phyloP scores from a whole-genome alignment of 441 rosid species.

The Pelargonium cotyledonis region DNA sequence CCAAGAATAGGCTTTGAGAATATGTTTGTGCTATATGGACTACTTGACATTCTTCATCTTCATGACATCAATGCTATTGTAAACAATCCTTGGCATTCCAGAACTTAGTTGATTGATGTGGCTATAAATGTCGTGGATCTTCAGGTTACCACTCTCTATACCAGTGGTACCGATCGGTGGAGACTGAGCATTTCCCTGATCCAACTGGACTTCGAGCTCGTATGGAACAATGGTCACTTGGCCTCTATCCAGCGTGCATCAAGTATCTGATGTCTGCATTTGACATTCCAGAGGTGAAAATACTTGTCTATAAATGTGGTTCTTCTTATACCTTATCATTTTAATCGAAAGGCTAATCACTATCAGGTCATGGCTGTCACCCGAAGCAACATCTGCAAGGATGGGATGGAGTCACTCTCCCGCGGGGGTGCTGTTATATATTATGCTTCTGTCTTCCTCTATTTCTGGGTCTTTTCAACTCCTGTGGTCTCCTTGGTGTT shows the following conservation, averaged over 20 bases:
- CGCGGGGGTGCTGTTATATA: conserved; percentile 84
- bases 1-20: background rate
- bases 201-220: conserved; percentile 97
- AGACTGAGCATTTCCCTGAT: conserved; percentile 94
- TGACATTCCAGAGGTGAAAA: conserved; percentile 91
- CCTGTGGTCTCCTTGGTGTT: conserved; percentile 91
- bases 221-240: conserved; percentile 95
- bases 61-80: background rate
- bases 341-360: conserved; percentile 15
- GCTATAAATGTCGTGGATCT: conserved; percentile 7
- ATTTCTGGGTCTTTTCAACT: conserved; percentile 97
- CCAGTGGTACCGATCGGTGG: conserved; percentile 92
- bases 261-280: conserved; percentile 99
- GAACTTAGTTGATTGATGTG: conserved; percentile 5
- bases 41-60: background rate
- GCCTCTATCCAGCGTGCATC: conserved; percentile 96
- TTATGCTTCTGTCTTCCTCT: conserved; percentile 91
- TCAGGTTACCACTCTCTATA: conserved; percentile 90
- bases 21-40: background rate
- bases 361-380: conserved; percentile 94
- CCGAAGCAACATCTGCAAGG: conserved; percentile 79
- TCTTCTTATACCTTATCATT: background rate
- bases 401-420: conserved; percentile 68
- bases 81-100: background rate
- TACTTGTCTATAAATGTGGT: conserved; percentile 9